Base-by-base conservation (phyloP, 169 alveolate species). In the Condylostoma magnum region DNA sequence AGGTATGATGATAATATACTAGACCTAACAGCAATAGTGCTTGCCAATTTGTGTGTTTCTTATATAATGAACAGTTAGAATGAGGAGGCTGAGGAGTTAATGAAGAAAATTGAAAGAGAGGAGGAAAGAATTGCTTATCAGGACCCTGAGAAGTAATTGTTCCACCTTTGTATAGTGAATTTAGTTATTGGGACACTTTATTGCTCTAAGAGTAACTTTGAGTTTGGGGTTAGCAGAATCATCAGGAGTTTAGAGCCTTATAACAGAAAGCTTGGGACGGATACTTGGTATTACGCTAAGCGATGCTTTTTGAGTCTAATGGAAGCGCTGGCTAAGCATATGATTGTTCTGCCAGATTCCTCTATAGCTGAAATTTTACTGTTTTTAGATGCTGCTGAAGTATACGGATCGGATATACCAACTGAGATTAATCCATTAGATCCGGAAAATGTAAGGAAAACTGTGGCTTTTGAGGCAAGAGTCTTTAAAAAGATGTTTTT, bases 41-140 rank as follows among this genome's bases (percentile, higher is more conserved):
- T 94, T 53, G 98, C 98, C 28, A 94, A 94, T 57, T 83, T 94
- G 4, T 94, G 98, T 57, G 98, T 94, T n/a, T 79, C 93, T 34
- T 89, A 90, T 58, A 92, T 94, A 43, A 94, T 94, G 98, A 93
- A 91, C 6, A 79, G 87, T 28, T 79, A 90, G 48, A 94, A 94
- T 80, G 96, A 89, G 54, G 95, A 94, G 65, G 95, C 97, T 18
- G 95, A 93, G 80, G 97, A 93, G 66, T 80, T 94, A 8, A 94
- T 94, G 95, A 87, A 90, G 55, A 80, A 58, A 27, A 67, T 80
- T 30, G 95, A 90, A 53, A 84, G 81, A 56, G 96, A 91, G 71
- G 96, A 91, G 57, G 96, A 91, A 57, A 77, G 84, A 48, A 69
- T 86, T 12, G 84, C 89, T 46, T 76, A 80, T 43, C 81, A 79